Evolutionary conservation across 129 eudicot species (phyloP), one percentile per base, ranked within the genome.

Genomic region (Arctium minus): DNA sequence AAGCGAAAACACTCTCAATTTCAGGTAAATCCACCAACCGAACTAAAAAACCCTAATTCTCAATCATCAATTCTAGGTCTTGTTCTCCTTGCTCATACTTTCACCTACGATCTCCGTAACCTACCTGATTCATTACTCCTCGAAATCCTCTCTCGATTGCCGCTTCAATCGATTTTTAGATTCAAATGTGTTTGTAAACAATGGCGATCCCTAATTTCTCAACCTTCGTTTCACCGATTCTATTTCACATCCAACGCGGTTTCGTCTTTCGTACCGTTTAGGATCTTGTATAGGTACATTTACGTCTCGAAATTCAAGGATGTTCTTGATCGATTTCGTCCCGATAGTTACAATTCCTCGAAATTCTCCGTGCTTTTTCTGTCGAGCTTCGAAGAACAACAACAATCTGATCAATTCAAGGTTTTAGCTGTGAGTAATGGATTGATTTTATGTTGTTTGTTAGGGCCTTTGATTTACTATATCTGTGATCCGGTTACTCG

Each of bases 401-500:
- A 86, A 42, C 90, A 84, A 22, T 74, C 92, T 0, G 90, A 86
- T 31, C 92, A 86, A 69, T 89, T 89, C 76, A 86, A 89, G 81
- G 81, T 89, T 3, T 81, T 89, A 37, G 88, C 79, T 1, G 77
- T 79, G 62, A 89, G 90, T 73, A 89, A 89, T 65, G 92, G 92
- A 0, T 86, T 89, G 90, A 70, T 89, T 11, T 68, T 89, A 17
- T 84, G 87, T 7, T 84, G 88, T 74, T 89, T 89, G 72, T 75
- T 89, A 6, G 90, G 92, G 0, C 92, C 92, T 0, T 79, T 86
- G 76, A 46, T 89, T 50, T 89, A 89, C 33, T 89, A 89, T 35
- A 86, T 89, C 18, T 89, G 92, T 31, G 92, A 89, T 79, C 92
- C 92, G 4, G 90, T 89, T 2, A 89, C 92, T 18, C 67, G 88